These are phyloP conservation scores for Colletotrichum higginsianum DNA, from an alignment of 2,329 filamentous ascomycete species.

Conservation along the genomic window DNA sequence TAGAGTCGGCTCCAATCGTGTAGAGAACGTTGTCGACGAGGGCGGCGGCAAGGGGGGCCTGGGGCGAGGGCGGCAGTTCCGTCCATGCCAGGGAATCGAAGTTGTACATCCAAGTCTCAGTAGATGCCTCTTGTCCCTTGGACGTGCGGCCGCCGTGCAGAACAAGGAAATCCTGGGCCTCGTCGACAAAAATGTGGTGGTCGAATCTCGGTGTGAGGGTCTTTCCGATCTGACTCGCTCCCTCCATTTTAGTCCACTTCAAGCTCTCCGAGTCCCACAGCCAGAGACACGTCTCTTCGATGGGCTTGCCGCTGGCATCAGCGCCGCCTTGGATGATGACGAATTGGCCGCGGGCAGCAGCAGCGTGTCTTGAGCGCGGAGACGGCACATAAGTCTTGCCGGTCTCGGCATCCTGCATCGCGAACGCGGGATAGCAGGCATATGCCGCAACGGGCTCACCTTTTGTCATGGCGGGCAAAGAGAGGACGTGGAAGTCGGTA, in stretches of 20 bases:
- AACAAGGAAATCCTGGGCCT: constrained; percentile 64
- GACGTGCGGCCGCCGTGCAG: constrained; percentile 62
- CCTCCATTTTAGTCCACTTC: constrained; percentile 52
- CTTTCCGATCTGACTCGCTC: constrained; percentile 50
- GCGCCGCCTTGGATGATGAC: constrained; percentile 56
- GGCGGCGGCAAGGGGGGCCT: constrained; percentile 56
- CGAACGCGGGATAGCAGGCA: constrained; percentile 51
- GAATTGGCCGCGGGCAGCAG: constrained; percentile 51
- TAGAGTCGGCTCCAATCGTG: constrained; percentile 56
- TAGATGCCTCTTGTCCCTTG: constrained; percentile 54
- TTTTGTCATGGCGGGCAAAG: constrained; percentile 60
- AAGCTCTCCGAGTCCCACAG: constrained; percentile 54
- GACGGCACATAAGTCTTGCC: constrained; percentile 50
- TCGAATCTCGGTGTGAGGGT: constrained; percentile 50
- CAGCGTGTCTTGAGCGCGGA: constrained; percentile 53
- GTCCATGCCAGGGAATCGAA: constrained; percentile 64
- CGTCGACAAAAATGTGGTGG: constrained; percentile 55
- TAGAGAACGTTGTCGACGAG: constrained; percentile 63
- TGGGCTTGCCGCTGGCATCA: constrained; percentile 47
- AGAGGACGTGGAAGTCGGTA: constrained; percentile 66
- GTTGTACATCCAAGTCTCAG: constrained; percentile 68
- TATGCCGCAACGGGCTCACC: constrained; percentile 48
- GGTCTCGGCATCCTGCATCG: constrained; percentile 46
- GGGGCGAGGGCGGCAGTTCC: constrained; percentile 61
- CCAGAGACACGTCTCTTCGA: constrained; percentile 55